phyloP scores from a whole-genome alignment of 179 eudicot genomes.

The Beta macrorhiza region DNA sequence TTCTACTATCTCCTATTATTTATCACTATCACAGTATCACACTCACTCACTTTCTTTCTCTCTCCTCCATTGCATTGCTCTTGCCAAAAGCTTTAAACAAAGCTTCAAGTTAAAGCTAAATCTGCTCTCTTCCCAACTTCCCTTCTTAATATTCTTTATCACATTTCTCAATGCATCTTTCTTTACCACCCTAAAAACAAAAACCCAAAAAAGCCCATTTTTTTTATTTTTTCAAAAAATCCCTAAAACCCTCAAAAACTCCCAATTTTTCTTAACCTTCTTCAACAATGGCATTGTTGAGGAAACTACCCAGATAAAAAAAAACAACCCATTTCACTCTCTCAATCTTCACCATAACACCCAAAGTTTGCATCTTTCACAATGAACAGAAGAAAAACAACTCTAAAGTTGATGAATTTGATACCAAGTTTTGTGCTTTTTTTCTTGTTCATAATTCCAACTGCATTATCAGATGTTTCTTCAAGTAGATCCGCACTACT shows the following conservation, averaged over 20 bases:
- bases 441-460: conserved; percentile 5
- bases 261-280: neutral
- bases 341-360: neutral
- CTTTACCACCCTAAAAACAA: neutral
- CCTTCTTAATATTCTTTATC: neutral
- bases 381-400: neutral
- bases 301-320: neutral
- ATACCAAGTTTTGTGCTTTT: neutral
- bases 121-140: conserved; percentile 7
- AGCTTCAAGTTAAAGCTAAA: neutral
- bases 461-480: conserved; percentile 35
- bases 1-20: no score
- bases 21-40: no score
- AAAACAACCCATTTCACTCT: neutral
- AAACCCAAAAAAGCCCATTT: neutral
- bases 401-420: no score
- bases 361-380: neutral
- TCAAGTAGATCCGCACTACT: conserved; percentile 38
- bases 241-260: neutral
- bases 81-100: neutral
- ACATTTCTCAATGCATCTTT: neutral
- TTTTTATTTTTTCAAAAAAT: neutral
- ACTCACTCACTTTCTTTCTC: neutral
- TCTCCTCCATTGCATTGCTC: neutral
- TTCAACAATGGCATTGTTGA: neutral